Percentiles rank a stretch among this genome's conserved stretches.
Conservation (phyloP, 768 basidiomycete genomes). For the Russula vinacea region DNA sequence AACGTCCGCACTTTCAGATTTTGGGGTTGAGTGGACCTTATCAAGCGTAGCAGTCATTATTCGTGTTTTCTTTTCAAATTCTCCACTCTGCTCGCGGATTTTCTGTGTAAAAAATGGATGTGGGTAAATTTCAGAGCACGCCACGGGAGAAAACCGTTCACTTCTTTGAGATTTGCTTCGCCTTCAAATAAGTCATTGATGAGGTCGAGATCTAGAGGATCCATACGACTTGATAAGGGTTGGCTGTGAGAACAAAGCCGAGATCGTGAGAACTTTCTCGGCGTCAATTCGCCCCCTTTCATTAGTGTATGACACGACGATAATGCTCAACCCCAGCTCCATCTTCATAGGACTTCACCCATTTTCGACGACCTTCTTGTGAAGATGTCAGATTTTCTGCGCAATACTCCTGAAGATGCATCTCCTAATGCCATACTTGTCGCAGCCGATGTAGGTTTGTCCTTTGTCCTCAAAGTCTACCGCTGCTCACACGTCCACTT, state of each 20-base stretch:
- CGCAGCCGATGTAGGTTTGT: slow-evolving; percentile 56
- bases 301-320: not conserved
- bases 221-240: too few species aligned
- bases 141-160: slow-evolving; percentile 4
- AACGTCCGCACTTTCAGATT: slow-evolving; percentile 49
- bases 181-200: slow-evolving; percentile 27
- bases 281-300: not conserved
- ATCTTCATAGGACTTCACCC: slow-evolving; percentile 50
- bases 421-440: slow-evolving; percentile 59
- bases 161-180: slow-evolving; percentile 28
- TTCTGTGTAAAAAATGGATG: slow-evolving; percentile 44
- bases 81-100: slow-evolving; percentile 73
- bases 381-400: slow-evolving; percentile 67
- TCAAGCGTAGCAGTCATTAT: slow-evolving; percentile 72
- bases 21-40: slow-evolving; percentile 73
- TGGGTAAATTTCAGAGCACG: not conserved
- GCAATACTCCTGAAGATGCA: slow-evolving; percentile 52
- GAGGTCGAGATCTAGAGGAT: slow-evolving; percentile 26
- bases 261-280: not conserved
- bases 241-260: not conserved
- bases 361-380: slow-evolving; percentile 61
- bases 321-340: slow-evolving; percentile 39
- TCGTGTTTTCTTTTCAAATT: slow-evolving; percentile 72
- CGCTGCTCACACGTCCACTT: not conserved
- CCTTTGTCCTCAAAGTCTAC: slow-evolving; percentile 8